Percentiles rank a stretch among this genome's conserved stretches.
Evolutionary conservation across 345 rosid species (phyloP).

Genomic region (Brassica rapa): DNA sequence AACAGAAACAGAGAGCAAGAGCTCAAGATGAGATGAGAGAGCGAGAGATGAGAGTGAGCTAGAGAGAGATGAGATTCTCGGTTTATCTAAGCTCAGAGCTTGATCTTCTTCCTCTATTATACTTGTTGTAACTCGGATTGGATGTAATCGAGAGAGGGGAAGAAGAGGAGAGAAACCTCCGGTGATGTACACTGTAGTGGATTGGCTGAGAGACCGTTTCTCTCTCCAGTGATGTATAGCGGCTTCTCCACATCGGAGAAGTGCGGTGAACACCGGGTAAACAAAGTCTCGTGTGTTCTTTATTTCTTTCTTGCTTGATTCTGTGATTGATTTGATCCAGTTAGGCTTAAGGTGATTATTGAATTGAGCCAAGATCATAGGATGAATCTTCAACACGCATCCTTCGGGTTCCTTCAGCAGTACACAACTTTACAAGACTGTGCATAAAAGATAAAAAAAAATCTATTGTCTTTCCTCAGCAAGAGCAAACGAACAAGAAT

Average conservation of each 20-base stretch:
- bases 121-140: background rate
- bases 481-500: too few relatives aligned
- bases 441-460: too few relatives aligned
- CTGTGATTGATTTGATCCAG: background rate
- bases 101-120: too few relatives aligned
- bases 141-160: background rate
- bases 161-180: background rate
- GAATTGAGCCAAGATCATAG: background rate
- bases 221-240: background rate
- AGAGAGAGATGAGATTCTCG: background rate
- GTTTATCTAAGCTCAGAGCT: background rate
- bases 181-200: background rate
- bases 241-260: background rate
- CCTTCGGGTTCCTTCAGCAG: too few relatives aligned
- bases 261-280: background rate
- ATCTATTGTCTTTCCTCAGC: too few relatives aligned
- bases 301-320: background rate
- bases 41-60: too few relatives aligned
- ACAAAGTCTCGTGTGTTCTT: background rate
- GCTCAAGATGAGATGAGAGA: too few relatives aligned
- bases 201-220: background rate
- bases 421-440: too few relatives aligned
- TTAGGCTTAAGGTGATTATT: background rate
- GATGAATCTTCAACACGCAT: background rate
- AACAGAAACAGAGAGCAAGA: too few relatives aligned